A percentile compares a stretch with the other conserved stretches of the same genome.
These are phyloP conservation scores for Phoma sp. DNA, from an alignment of 2,329 filamentous ascomycete species.

Conservation along the genomic window DNA sequence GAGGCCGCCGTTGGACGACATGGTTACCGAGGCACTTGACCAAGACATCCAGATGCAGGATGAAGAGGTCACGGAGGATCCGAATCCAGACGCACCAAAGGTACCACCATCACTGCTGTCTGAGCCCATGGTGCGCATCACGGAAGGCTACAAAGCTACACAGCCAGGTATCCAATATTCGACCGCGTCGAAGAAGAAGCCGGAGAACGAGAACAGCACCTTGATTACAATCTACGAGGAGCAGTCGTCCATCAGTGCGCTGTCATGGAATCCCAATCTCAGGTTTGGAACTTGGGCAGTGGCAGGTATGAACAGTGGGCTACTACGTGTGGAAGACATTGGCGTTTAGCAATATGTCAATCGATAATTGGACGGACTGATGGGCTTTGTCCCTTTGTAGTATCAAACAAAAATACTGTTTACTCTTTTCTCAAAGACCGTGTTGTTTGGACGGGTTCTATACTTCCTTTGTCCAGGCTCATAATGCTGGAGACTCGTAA, in stretches of 20 bases:
- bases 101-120: constrained; percentile 21
- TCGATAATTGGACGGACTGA: too few relatives aligned
- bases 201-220: constrained; percentile 34
- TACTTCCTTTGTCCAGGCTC: too few relatives aligned
- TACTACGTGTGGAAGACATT: constrained; percentile 59
- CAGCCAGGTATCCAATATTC: constrained; percentile 35
- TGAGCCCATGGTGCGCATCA: constrained; percentile 45
- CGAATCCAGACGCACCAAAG: not conserved
- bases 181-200: constrained; percentile 26
- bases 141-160: constrained; percentile 51
- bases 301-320: constrained; percentile 56
- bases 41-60: not conserved
- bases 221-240: constrained; percentile 55
- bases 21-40: constrained; percentile 7
- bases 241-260: constrained; percentile 51
- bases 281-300: constrained; percentile 58
- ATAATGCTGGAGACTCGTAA: too few relatives aligned
- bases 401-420: too few relatives aligned
- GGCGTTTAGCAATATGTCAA: constrained; percentile 22
- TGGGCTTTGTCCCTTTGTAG: too few relatives aligned
- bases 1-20: constrained; percentile 39
- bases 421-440: too few relatives aligned
- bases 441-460: too few relatives aligned
- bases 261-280: constrained; percentile 61
- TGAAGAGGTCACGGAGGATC: not conserved